These are phyloP conservation scores for Albugo candida DNA, from an alignment of 352 stramenopile genomes.

Conservation along the genomic window DNA sequence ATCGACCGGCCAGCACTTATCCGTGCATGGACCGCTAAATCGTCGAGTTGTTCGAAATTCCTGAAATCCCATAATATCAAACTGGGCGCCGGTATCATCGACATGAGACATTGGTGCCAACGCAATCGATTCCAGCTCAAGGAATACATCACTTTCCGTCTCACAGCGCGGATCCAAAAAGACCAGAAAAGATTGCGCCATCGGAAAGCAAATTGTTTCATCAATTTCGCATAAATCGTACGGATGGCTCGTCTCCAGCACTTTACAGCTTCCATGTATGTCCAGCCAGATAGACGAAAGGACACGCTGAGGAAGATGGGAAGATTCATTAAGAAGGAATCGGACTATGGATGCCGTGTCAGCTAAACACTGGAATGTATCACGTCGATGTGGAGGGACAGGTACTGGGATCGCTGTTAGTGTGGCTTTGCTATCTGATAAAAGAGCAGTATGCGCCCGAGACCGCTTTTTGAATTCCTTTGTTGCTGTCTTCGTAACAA, in stretches of 20 bases:
- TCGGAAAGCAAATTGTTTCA: constrained; percentile 22
- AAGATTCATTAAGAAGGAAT: constrained; percentile 37
- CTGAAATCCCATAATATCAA: neutral
- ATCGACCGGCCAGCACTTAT: constrained; percentile 23
- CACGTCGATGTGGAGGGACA: constrained; percentile 19
- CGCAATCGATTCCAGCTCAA: constrained; percentile 5
- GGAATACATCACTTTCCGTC: constrained; percentile 9
- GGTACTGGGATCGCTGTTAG: constrained; percentile 17
- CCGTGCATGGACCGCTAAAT: constrained; percentile 14
- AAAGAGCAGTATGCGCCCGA: neutral
- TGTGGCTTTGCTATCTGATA: neutral
- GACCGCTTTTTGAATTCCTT: constrained; percentile 11
- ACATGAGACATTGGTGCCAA: neutral
- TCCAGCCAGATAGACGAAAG: constrained; percentile 58
- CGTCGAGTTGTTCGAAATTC: constrained; percentile 10
- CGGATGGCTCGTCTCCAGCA: constrained; percentile 49
- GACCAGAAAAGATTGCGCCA: constrained; percentile 28
- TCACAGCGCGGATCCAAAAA: constrained; percentile 50
- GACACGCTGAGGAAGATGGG: constrained; percentile 26
- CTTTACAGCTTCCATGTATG: constrained; percentile 32
- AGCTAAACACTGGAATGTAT: constrained; percentile 20
- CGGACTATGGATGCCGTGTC: constrained; percentile 27
- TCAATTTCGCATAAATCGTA: constrained; percentile 10
- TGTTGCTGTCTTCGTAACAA: constrained; percentile 17
- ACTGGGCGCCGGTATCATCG: no score